Evolutionary conservation across 2,329 filamentous ascomycete species (phyloP).

Genomic region (Waltergamsia citrina): DNA sequence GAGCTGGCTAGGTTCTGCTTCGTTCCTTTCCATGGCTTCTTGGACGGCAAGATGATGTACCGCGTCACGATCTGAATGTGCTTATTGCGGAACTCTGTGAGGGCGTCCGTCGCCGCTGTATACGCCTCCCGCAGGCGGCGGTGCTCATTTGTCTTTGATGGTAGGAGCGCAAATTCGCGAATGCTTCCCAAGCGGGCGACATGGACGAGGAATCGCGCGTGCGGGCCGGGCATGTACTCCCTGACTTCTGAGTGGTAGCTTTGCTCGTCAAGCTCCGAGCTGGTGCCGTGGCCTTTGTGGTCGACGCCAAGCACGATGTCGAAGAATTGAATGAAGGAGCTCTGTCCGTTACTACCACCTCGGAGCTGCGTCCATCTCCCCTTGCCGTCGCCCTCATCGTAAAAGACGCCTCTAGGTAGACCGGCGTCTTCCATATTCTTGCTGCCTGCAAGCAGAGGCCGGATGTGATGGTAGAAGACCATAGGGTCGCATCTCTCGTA

Average conservation of each 20-base stretch:
- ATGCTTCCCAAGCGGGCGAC: conserved; percentile 65
- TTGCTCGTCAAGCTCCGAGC: conserved; percentile 11
- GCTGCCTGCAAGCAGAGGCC: conserved; percentile 82
- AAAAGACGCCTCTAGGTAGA: conserved; percentile 73
- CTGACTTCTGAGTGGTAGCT: conserved; percentile 61
- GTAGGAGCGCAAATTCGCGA: conserved; percentile 54
- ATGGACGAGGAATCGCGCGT: conserved; percentile 68
- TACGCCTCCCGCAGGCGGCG: conserved; percentile 38
- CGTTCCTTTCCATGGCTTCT: conserved; percentile 20
- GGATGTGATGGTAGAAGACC: conserved; percentile 81
- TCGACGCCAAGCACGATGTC: conserved; percentile 79
- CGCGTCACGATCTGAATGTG: conserved; percentile 85
- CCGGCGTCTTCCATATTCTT: conserved; percentile 87
- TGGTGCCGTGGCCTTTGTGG: conserved; percentile 37
- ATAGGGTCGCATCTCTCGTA: conserved; percentile 81
- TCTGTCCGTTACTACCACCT: conserved; percentile 92
- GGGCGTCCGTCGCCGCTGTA: conserved; percentile 63
- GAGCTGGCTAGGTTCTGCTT: conserved; percentile 35
- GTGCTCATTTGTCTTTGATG: conserved; percentile 43
- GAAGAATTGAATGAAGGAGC: conserved; percentile 86
- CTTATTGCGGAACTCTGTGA: conserved; percentile 69
- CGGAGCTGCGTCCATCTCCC: conserved; percentile 66
- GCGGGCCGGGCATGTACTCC: conserved; percentile 81
- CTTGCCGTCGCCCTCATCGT: conserved; percentile 62
- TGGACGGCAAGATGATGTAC: conserved; percentile 79